Evolutionary conservation across 192 early-diverging fungal genomes (phyloP), one percentile per base, ranked within the genome.

Genomic region (Lunasporangiospora selenospora): DNA sequence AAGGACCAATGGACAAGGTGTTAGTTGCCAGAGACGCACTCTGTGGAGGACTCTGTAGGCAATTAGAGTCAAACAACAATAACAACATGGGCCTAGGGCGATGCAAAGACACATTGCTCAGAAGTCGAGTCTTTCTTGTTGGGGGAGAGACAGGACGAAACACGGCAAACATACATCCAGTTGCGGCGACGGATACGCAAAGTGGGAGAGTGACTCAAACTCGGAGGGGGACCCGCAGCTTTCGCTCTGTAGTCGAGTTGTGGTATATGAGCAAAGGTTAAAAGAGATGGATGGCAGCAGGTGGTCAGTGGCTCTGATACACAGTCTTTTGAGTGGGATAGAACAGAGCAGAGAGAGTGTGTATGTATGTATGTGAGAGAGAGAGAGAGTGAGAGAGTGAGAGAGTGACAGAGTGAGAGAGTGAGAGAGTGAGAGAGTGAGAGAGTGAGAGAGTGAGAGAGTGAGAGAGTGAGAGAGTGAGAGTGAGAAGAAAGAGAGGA

Each of bases 211-310:
- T 37, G 66, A 44, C 45, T 70, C 66, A 27, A 55, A 50, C 48
- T 70, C 66, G 11, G 58, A 37, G 16, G 36, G 51, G 50, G 66
- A 55, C 40, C 58, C 41, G 58, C 55, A 61, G 58, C 48, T 53
- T 29, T 62, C 69, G 54, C 66, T 70, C 66, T 70, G 18, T 38
- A n/a, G n/a, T n/a, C n/a, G n/a, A n/a, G n/a, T n/a, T n/a, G n/a
- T n/a, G n/a, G n/a, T n/a, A n/a, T n/a, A n/a, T 18, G 41, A 13
- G 21, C 11, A 42, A 16, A 40, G 23, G 31, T 23, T 31, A 32
- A 37, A 15, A 40, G 9, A 45, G 29, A 3, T 30, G 29, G 8
- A 40, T 15, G 24, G 31, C n/a, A 26, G 7, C 15, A 26, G 16
- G 16, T 23, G 7, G 4, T 15, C n/a, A 16, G 40, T 53, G 32